Evolutionary conservation across 805 yeast genomes (phyloP), one percentile per base, ranked within the genome.

Genomic region (Isabelozyma heimii): DNA sequence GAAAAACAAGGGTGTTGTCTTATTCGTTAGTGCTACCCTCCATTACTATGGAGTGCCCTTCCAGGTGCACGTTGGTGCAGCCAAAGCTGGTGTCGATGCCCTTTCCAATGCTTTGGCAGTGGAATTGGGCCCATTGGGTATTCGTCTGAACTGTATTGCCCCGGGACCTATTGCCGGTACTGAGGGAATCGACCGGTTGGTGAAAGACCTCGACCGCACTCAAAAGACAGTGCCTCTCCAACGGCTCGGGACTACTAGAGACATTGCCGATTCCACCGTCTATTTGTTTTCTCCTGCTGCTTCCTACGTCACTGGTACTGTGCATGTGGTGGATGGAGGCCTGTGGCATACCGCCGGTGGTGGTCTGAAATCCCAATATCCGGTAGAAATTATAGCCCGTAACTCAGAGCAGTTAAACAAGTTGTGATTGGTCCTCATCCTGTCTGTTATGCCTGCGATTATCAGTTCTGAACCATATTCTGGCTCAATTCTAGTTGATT

Each of bases 11-110:
- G 78, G 78, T 16, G 68, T 83, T 2, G 74, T 89, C 26, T 49
- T 73, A 12, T 71, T 73, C 52, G 75, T 72, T 16, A 66, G 73
- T 52, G 76, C 77, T 5, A 71, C 77, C 1, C 64, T 73, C 47
- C 78, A 73, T 54, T 70, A 71, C 58, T 73, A 71, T 53, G 78
- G 76, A 6, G 64, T 73, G 28, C 77, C 77, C 3, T 70, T 73
- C 69, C 97, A 91, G 68, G 62, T 83, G 12, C 97, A 91, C 60
- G 97, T 91, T 2, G 86, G 90, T 4, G 97, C 97, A 0, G 97
- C 97, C 2, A 91, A 91, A 67, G 96, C 97, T 1, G 98, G 97
- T n/a, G 80, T 91, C 28, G 98, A 91, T 64, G 94, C 97, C 1
- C 73, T 91, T 37, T 82, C 90, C 15, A 84, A 85, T 55, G 85